Conservation (phyloP, 768 basidiomycete genomes). For the Trametes cingulata region DNA sequence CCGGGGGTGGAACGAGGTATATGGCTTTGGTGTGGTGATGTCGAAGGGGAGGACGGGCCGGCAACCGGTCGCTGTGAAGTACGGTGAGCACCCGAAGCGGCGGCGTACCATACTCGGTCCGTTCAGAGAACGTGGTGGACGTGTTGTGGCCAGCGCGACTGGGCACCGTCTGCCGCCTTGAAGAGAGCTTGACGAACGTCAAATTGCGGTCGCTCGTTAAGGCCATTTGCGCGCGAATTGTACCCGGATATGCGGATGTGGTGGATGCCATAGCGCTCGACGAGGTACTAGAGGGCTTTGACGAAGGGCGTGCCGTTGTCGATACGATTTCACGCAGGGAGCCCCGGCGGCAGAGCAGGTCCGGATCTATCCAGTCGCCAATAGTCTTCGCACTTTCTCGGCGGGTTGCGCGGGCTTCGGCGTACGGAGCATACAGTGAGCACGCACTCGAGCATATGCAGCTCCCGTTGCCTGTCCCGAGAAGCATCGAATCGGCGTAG, state of each 20-base stretch:
- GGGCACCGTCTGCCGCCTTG: constrained; percentile 23
- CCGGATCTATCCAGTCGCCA: constrained; percentile 37
- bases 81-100: constrained; percentile 35
- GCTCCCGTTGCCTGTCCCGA: too few species aligned
- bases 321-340: constrained; percentile 39
- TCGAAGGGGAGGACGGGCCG: constrained; percentile 27
- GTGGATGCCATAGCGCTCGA: constrained; percentile 33
- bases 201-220: constrained; percentile 25
- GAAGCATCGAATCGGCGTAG: too few species aligned
- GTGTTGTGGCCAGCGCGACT: constrained; percentile 25
- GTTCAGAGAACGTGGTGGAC: constrained; percentile 38
- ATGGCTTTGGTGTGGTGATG: constrained; percentile 21
- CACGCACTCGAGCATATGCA: too few species aligned
- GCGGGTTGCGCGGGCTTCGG: constrained; percentile 33
- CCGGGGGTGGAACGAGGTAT: constrained; percentile 15
- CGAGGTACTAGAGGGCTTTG: constrained; percentile 26
- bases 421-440: too few species aligned
- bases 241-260: constrained; percentile 33
- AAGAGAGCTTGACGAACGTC: constrained; percentile 23
- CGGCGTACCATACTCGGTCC: constrained; percentile 35
- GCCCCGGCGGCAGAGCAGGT: constrained; percentile 43
- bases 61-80: constrained; percentile 20
- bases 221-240: constrained; percentile 30
- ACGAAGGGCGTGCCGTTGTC: constrained; percentile 43
- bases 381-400: constrained; percentile 32